These are phyloP conservation scores for Mycosphaerelloides madeirae DNA, from an alignment of 2,329 filamentous ascomycete species.

Conservation along the genomic window DNA sequence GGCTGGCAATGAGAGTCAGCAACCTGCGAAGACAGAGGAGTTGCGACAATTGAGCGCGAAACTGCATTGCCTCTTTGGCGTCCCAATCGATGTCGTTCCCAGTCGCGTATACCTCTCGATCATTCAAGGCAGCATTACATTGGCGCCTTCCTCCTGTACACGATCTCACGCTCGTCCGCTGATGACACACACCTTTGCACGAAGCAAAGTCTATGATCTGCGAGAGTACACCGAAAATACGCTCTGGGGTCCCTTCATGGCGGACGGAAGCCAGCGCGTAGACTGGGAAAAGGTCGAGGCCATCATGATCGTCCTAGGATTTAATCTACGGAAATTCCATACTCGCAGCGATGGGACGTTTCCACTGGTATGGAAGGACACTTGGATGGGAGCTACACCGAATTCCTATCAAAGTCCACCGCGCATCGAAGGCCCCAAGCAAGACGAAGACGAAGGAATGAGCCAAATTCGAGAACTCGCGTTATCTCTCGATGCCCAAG, in stretches of 20 bases:
- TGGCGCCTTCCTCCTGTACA: constrained; percentile 21
- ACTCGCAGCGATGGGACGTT: constrained; percentile 44
- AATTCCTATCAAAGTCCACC: constrained; percentile 21
- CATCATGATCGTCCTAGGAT: constrained; percentile 63
- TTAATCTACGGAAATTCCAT: constrained; percentile 54
- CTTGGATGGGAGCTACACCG: constrained; percentile 54
- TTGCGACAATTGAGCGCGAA: constrained; percentile 63
- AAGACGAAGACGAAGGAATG: constrained; percentile 20
- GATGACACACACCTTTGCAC: constrained; percentile 51
- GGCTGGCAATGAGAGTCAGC: constrained; percentile 44
- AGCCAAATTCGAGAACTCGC: constrained; percentile 31
- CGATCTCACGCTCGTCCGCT: constrained; percentile 11
- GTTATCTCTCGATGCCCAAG: constrained; percentile 49
- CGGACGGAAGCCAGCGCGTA: constrained; percentile 57
- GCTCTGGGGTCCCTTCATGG: constrained; percentile 67
- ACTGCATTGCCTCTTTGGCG: constrained; percentile 62
- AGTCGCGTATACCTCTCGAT: constrained; percentile 25
- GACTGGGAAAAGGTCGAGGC: constrained; percentile 81
- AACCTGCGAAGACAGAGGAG: constrained; percentile 37
- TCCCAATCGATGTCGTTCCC: constrained; percentile 45
- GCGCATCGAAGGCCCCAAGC: constrained; percentile 1
- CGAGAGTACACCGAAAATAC: constrained; percentile 59
- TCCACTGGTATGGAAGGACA: constrained; percentile 50
- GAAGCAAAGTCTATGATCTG: constrained; percentile 68
- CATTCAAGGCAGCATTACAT: constrained; percentile 15